Percentiles rank a stretch among this genome's conserved stretches.
phyloP scores from a whole-genome alignment of 225 moss, liverwort and hornwort species.

The Rhytidiadelphus loreus region DNA sequence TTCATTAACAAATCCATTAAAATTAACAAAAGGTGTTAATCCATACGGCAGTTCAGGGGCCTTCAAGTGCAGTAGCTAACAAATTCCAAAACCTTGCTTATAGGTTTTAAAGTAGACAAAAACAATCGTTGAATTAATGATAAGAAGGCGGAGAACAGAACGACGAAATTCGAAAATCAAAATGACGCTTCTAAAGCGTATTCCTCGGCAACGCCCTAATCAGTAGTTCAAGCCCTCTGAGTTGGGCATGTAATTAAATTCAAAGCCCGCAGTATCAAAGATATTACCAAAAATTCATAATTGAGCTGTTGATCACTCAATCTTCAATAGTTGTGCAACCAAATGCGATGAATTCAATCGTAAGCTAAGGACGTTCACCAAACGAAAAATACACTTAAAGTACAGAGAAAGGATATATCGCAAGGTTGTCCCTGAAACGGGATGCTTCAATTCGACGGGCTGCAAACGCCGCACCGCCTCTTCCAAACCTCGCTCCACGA shows the following conservation, averaged over 20 bases:
- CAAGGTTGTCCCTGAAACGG: conserved; percentile 46
- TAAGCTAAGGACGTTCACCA: not conserved
- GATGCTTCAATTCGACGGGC: conserved; percentile 64
- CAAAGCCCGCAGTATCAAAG: not conserved
- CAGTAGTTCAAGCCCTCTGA: not conserved
- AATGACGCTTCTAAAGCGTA: not conserved
- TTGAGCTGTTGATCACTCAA: not conserved
- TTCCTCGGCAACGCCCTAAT: not conserved
- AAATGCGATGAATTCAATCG: not conserved
- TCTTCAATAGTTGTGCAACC: not conserved
- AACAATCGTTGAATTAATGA: not conserved
- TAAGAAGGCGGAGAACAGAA: not conserved
- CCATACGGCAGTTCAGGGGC: not conserved
- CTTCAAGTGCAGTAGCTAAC: not conserved
- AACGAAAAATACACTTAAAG: not conserved
- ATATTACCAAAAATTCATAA: not conserved
- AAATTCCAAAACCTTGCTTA: not conserved
- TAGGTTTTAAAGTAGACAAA: not conserved
- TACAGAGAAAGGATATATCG: conserved; percentile 73
- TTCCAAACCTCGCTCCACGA: conserved; percentile 76
- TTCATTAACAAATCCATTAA: not conserved
- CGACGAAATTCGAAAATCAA: not conserved
- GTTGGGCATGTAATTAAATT: not conserved
- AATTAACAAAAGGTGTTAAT: not conserved
- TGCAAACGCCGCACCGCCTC: conserved; percentile 56